Evolutionary conservation across 1,139 yeast genomes (phyloP).

Genomic region (Taiozyma onychis): DNA sequence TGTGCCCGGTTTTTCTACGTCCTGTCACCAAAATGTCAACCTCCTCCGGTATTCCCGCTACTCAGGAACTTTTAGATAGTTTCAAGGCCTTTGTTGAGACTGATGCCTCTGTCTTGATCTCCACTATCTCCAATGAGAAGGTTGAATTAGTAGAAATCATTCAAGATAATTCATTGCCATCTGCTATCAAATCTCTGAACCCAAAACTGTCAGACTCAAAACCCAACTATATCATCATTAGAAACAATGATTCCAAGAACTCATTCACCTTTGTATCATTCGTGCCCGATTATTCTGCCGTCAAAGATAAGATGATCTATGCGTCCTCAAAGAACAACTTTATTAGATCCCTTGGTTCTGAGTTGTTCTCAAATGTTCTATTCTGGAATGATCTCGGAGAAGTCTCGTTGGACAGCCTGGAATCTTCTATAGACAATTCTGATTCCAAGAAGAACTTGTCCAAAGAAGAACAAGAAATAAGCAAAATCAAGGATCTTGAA

Average conservation of each 20-base stretch:
- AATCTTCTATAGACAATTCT: conserved; percentile 13
- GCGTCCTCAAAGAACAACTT: conserved; percentile 84
- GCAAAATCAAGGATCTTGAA: conserved; percentile 33
- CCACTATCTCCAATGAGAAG: conserved; percentile 32
- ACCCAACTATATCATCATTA: conserved; percentile 57
- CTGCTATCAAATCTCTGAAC: conserved; percentile 30
- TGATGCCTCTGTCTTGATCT: conserved; percentile 27
- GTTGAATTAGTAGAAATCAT: conserved; percentile 27
- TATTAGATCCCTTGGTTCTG: conserved; percentile 66
- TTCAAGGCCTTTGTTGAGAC: conserved; percentile 32
- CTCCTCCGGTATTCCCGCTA: conserved; percentile 63
- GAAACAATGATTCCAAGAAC: conserved; percentile 28
- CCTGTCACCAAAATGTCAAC: conserved; percentile 44
- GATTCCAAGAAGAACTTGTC: conserved; percentile 10
- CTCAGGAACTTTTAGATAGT: conserved; percentile 38
- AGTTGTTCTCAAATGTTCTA: conserved; percentile 47
- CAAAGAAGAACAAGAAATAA: conserved; percentile 19
- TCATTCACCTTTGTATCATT: conserved; percentile 60
- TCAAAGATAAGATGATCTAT: conserved; percentile 85
- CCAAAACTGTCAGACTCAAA: conserved; percentile 38
- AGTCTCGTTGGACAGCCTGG: conserved; percentile 46
- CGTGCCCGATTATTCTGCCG: conserved; percentile 84
- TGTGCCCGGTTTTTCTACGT: background rate
- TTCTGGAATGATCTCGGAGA: conserved; percentile 62
- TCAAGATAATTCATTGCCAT: conserved; percentile 27